phyloP scores from a whole-genome alignment of 1,284 basidiomycete species.

The Cutaneotrichosporon daszewskae region DNA sequence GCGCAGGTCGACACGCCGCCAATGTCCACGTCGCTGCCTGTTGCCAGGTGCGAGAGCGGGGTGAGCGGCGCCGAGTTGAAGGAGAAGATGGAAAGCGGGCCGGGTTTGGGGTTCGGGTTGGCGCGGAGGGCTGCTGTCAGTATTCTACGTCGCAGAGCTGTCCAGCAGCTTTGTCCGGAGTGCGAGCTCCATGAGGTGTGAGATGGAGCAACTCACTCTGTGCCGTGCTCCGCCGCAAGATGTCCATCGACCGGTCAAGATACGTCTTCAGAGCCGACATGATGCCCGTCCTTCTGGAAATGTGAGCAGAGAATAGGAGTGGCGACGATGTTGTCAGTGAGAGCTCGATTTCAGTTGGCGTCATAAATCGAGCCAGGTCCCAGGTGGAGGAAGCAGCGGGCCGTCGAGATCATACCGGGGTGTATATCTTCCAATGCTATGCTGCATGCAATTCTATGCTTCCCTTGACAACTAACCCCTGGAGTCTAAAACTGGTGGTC shows the following conservation, averaged over 20 bases:
- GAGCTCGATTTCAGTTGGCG: too few species aligned
- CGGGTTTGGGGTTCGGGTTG: constrained; percentile 23
- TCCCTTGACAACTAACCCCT: not conserved
- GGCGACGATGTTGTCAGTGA: not conserved
- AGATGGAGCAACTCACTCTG: constrained; percentile 22
- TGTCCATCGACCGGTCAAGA: constrained; percentile 34
- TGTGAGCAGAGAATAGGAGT: not conserved
- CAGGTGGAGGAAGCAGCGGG: too few species aligned
- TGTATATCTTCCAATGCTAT: too few species aligned
- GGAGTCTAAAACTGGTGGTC: constrained; percentile 12
- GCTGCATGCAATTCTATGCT: not conserved
- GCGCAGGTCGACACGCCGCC: constrained; percentile 37
- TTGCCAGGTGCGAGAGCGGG: constrained; percentile 22
- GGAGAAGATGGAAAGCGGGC: constrained; percentile 30
- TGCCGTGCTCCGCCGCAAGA: constrained; percentile 32
- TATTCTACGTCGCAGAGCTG: not conserved
- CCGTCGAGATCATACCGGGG: too few species aligned
- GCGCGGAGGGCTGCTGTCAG: constrained; percentile 30
- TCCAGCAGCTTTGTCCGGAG: not conserved
- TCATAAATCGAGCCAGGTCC: too few species aligned
- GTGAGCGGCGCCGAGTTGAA: constrained; percentile 25
- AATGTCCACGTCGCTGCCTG: constrained; percentile 42
- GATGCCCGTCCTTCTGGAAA: not conserved
- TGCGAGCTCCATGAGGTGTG: not conserved
- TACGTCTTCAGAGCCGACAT: constrained; percentile 30